These are phyloP conservation scores for Neonectria hederae DNA, from an alignment of 2,329 filamentous ascomycete genomes.

Conservation along the genomic window DNA sequence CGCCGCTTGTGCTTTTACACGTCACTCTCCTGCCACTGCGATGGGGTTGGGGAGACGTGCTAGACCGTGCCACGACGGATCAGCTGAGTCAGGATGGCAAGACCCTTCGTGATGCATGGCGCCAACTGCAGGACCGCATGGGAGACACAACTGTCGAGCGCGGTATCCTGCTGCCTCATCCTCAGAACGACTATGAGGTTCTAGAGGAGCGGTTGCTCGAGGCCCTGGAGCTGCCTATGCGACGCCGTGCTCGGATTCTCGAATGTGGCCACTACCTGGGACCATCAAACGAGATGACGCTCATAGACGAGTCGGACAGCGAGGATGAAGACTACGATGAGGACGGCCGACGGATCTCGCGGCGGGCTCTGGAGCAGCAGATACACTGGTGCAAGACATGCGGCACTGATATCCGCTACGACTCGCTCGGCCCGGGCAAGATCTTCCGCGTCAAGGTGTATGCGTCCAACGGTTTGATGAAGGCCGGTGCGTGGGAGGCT, in stretches of 20 bases:
- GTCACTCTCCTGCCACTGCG: conserved; percentile 78
- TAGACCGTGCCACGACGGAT: conserved; percentile 54
- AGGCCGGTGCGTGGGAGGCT: conserved; percentile 88
- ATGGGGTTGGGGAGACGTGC: conserved; percentile 69
- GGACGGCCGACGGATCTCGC: conserved; percentile 34
- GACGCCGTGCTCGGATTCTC: conserved; percentile 72
- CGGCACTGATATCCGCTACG: conserved; percentile 63
- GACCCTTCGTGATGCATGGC: conserved; percentile 69
- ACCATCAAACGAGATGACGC: conserved; percentile 60
- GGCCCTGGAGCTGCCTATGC: conserved; percentile 74
- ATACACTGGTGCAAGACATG: conserved; percentile 68
- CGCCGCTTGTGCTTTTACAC: conserved; percentile 80
- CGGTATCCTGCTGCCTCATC: conserved; percentile 80
- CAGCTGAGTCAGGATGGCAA: conserved; percentile 59
- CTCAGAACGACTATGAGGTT: conserved; percentile 81
- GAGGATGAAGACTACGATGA: conserved; percentile 56
- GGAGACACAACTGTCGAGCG: conserved; percentile 78
- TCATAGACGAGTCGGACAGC: conserved; percentile 56
- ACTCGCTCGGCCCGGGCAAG: conserved; percentile 62
- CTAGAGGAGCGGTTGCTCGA: conserved; percentile 82
- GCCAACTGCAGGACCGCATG: conserved; percentile 73
- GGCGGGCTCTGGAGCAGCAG: conserved; percentile 43
- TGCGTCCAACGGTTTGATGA: conserved; percentile 94
- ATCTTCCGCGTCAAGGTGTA: conserved; percentile 87
- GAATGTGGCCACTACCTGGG: conserved; percentile 82